These are phyloP conservation scores for Cladophialophora exuberans DNA, from an alignment of 2,329 filamentous ascomycete genomes.

Conservation along the genomic window DNA sequence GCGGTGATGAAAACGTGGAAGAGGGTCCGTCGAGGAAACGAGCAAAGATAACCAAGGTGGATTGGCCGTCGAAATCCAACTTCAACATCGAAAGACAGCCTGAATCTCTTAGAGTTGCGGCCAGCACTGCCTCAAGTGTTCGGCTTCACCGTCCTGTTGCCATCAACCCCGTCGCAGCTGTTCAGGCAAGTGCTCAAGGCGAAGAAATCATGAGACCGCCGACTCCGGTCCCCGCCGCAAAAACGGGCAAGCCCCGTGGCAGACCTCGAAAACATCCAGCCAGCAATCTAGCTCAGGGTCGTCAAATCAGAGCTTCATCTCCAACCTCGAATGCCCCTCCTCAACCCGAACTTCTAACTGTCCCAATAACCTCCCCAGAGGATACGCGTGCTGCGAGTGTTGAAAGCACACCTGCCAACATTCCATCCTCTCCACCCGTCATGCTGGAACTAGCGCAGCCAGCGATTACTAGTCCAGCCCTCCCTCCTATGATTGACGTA, in stretches of 20 bases:
- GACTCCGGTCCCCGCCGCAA: conserved; percentile 45
- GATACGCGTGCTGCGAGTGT: conserved; percentile 54
- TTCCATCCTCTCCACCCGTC: conserved; percentile 88
- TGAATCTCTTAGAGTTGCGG: conserved; percentile 84
- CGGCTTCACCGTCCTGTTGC: conserved; percentile 77
- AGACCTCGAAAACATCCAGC: conserved; percentile 34
- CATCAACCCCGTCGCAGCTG: conserved; percentile 42
- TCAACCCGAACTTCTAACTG: conserved; percentile 46
- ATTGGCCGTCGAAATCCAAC: conserved; percentile 71
- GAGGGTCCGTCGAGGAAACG: conserved; percentile 72
- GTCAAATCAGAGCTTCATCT: conserved; percentile 53
- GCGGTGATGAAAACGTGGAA: conserved; percentile 64
- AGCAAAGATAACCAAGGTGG: conserved; percentile 73
- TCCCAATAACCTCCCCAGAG: conserved; percentile 53
- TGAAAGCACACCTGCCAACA: conserved; percentile 73
- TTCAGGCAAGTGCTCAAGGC: conserved; percentile 33
- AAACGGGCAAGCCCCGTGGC: conserved; percentile 31
- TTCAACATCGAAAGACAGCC: conserved; percentile 69
- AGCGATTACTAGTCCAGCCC: conserved; percentile 74
- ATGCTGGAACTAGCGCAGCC: conserved; percentile 57
- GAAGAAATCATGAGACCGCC: conserved; percentile 53
- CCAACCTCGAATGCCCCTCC: conserved; percentile 45
- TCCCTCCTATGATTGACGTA: conserved; percentile 59
- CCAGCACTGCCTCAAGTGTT: conserved; percentile 85
- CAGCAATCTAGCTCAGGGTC: conserved; percentile 65